phyloP scores from a whole-genome alignment of 805 yeast species.

The Myxozyma vanderwaltii region DNA sequence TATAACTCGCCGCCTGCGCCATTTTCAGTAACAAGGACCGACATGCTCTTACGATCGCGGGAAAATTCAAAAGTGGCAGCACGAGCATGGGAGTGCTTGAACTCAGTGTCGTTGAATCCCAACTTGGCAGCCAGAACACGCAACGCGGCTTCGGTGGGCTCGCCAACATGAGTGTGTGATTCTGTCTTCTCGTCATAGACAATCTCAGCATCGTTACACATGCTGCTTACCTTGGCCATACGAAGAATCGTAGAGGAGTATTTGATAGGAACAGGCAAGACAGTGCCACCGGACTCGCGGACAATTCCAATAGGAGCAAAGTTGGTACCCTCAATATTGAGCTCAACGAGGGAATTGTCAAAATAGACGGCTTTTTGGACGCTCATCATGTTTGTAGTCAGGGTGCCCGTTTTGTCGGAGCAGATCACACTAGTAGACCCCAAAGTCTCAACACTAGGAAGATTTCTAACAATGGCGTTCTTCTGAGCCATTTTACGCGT shows the following conservation, averaged over 20 bases:
- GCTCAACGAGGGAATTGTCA: conserved; percentile 42
- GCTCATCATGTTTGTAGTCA: conserved; percentile 47
- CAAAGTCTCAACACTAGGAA: conserved; percentile 56
- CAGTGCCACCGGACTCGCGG: conserved; percentile 36
- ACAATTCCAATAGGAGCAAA: conserved; percentile 26
- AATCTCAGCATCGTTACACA: conserved; percentile 46
- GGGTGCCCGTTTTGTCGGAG: conserved; percentile 53
- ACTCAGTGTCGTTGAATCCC: conserved; percentile 35
- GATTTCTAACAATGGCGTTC: conserved; percentile 51
- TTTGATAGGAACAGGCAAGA: conserved; percentile 13
- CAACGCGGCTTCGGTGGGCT: conserved; percentile 57
- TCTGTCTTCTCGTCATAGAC: conserved; percentile 41
- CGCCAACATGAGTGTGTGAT: conserved; percentile 48
- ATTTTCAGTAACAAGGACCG: conserved; percentile 45
- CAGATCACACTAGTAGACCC: conserved; percentile 61
- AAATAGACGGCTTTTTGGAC: conserved; percentile 43
- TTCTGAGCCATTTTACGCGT: conserved; percentile 51
- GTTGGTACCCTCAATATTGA: conserved; percentile 46
- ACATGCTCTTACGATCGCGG: conserved; percentile 56
- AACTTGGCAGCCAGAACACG: conserved; percentile 49
- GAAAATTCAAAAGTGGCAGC: conserved; percentile 52
- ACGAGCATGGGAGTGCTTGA: conserved; percentile 24
- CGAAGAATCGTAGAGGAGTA: conserved; percentile 34
- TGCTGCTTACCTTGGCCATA: conserved; percentile 47
- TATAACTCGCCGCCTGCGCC: conserved; percentile 39